Base-by-base conservation (phyloP, 345 rosid species). In the Hirschfeldia incana region DNA sequence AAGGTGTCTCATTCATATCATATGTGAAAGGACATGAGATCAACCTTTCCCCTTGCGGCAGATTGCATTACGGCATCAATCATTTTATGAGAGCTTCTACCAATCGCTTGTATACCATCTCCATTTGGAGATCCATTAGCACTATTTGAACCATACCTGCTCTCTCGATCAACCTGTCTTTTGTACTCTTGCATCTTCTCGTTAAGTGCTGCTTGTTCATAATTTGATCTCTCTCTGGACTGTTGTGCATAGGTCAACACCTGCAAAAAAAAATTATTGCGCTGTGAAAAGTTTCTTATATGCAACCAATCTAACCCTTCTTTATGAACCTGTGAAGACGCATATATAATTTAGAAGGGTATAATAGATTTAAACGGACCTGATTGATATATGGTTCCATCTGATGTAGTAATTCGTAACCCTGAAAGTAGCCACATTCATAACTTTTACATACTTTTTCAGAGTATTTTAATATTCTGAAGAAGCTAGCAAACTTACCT, bases 41-140 rank as follows among this genome's bases (percentile, higher is more conserved):
- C 8, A 73, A 92, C 99, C 99, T 96, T 96, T 81, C 99, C 99
- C 87, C 87, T 92, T 33, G 91, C 89, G 32, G 98, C 97, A 78
- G 99, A 92, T 87, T 96, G 97, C 99, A 96, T 93, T 49, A 93
- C 97, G 6, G 97, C 97, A 71, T 93, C 98, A 59, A 96, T 96
- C 97, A 96, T 92, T 86, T 96, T 96, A 83, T 96, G 97, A 7
- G 99, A 96, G 86, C 98, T 92, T 86, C 98, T 88, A 76, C 97
- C 95, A 61, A 89, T 89, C 17, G 99, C 93, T 82, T 91, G 99
- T 69, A 91, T 89, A 65, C 97, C 97, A 77, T 96, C 99, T 71
- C 97, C 97, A 86, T 88, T 94, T 15, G 98, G 99, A 82, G 99
- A 96, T 64, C 94, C 97, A 83, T 84, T 89, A 69, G 94, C 86